Evolutionary conservation across 805 yeast species (phyloP).

Genomic region (Zygotorulaspora chibaensis): DNA sequence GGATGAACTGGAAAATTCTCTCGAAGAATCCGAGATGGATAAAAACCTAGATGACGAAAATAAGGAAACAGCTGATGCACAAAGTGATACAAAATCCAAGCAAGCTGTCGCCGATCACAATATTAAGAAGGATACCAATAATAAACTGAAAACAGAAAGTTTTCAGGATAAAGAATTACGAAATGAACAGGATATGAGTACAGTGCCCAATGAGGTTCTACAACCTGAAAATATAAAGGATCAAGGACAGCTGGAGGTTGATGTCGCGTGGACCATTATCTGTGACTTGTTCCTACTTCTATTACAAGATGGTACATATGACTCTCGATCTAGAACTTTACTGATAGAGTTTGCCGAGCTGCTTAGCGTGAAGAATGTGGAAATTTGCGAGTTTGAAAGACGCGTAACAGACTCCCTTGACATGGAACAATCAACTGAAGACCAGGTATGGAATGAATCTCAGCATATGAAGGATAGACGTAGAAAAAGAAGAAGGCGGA

Average conservation of each 20-base stretch:
- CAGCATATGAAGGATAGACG: slow-evolving; percentile 67
- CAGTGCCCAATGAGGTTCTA: slow-evolving; percentile 16
- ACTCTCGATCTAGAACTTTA: slow-evolving; percentile 81
- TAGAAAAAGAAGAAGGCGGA: slow-evolving; percentile 58
- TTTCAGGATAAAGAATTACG: neutral
- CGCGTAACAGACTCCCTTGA: slow-evolving; percentile 87
- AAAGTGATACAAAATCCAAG: slow-evolving; percentile 10
- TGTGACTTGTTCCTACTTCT: slow-evolving; percentile 84
- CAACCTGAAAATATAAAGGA: slow-evolving; percentile 35
- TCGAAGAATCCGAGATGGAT: neutral
- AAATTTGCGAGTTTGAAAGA: slow-evolving; percentile 83
- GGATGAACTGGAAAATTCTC: neutral
- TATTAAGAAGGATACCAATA: neutral
- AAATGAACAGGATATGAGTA: neutral
- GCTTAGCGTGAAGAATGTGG: slow-evolving; percentile 57
- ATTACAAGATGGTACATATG: slow-evolving; percentile 81
- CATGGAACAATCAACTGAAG: slow-evolving; percentile 73
- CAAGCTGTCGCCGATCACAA: slow-evolving; percentile 6
- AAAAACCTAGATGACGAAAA: neutral
- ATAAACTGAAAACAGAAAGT: too few relatives aligned
- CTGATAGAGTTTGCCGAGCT: slow-evolving; percentile 61
- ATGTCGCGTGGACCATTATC: slow-evolving; percentile 86
- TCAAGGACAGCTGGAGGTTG: slow-evolving; percentile 51
- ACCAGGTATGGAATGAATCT: slow-evolving; percentile 66
- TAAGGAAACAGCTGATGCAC: slow-evolving; percentile 6